Conservation (phyloP, 352 stramenopile species). For the Globisporangium nagaii region DNA sequence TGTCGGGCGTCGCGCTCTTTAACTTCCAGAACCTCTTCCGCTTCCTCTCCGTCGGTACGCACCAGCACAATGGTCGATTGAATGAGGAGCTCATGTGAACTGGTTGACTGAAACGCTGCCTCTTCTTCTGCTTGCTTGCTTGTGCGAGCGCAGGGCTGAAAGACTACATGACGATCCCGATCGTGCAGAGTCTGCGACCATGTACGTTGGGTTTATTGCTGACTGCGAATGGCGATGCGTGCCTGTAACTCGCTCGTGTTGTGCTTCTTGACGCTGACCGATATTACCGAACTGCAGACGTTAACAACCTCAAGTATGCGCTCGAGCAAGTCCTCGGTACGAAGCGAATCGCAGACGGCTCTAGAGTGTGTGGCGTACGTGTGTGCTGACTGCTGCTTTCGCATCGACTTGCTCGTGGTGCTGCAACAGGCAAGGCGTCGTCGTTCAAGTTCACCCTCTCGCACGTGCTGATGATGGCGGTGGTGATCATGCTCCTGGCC, state of each 20-base stretch:
- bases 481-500: constrained; percentile 71
- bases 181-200: constrained; percentile 45
- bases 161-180: constrained; percentile 63
- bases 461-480: constrained; percentile 76
- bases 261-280: background rate
- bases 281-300: too few species aligned
- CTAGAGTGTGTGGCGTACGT: background rate
- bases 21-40: constrained; percentile 78
- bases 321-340: constrained; percentile 65
- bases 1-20: constrained; percentile 63
- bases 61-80: background rate
- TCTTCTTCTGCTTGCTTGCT: background rate
- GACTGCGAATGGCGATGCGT: background rate
- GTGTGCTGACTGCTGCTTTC: background rate
- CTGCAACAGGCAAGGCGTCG: constrained; percentile 54
- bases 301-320: constrained; percentile 59
- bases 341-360: background rate
- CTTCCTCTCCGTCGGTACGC: constrained; percentile 54
- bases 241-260: background rate
- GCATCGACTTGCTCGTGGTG: background rate
- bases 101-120: background rate
- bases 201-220: constrained; percentile 24
- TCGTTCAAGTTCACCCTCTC: constrained; percentile 77
- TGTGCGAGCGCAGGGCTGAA: constrained; percentile 34
- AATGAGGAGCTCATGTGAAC: background rate